Evolutionary conservation across 1,284 basidiomycete species (phyloP), one percentile per base, ranked within the genome.

Genomic region (Spongispora temasekensis): DNA sequence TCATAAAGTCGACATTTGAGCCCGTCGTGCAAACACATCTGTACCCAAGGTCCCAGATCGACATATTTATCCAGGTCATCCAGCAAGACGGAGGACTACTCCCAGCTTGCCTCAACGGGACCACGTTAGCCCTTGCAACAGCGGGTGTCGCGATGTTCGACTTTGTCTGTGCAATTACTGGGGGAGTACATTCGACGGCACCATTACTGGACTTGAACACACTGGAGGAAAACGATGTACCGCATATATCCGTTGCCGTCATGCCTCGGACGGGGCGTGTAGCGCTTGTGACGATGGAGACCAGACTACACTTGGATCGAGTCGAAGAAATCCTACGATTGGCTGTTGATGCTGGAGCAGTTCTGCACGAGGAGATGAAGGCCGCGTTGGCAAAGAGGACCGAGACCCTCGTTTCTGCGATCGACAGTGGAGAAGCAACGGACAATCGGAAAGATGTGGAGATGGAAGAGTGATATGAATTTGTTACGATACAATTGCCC

Each of bases 41-140:
- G 53, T 98, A 97, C 76, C 97, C 97, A 8, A 89, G 97, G 56
- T 93, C 93, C 31, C 89, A 96, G 74, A 97, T 99, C 74, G 93
- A 97, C 76, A 90, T 99, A 62, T 93, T 91, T 75, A 83, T 99
- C 13, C 94, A 97, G 74, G 90, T 99, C 32, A 79, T 97, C 50
- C 91, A 96, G 68, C 92, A 96, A 72, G 97, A 99, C 71, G 97
- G 97, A 32, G 92, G 93, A 0, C 81, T 98, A 40, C 83, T 99
- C n/a, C 92, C 94, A 58, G 89, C 95, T 5, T 91, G 94, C 64
- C 93, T 99, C 71, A 99, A 99, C 75, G 95, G 91, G 25, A 94
- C 95, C 2, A 97, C 95, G 5, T 84, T 99, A 48, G 95, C 97
- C 0, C 85, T 99, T 42, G 85, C 94, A 66, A 89, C 87, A 61